Evolutionary conservation across 139 green algal species (phyloP), one percentile per base, ranked within the genome.

Genomic region (Tetraselmis chui): DNA sequence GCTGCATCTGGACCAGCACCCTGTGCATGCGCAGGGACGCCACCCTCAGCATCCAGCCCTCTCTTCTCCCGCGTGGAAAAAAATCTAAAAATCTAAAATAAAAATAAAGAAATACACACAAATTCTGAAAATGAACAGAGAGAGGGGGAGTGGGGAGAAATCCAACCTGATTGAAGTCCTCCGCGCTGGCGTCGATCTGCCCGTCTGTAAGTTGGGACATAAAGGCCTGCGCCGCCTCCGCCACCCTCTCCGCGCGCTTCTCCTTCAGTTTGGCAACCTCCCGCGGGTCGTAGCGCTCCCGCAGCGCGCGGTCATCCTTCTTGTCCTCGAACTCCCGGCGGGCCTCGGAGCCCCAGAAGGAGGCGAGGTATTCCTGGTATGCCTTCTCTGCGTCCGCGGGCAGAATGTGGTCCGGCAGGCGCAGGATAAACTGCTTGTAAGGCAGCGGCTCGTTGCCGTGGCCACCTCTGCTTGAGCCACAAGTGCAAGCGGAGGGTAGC

Each of bases 291-390:
- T 86, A 90, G 28, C 75, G 83, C 31, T 78, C 78, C 27, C 85
- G 80, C 75, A 91, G 80, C 85, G 29, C 76, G 2, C 86, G 75
- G 30, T 90, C 80, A 1, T 59, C 59, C 83, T 92, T 93, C 30
- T 83, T 78, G 29, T 85, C 80, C 86, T 93, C 90, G 84, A 91
- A 93, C 77, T 89, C 83, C 1, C 87, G 85, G n/a, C 86, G 83
- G 30, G 84, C 80, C 32, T 80, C 78, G 27, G 90, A 90, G n/a
- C 92, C 92, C 79, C 89, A 95, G 86, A 86, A 95, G 28, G 85
- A 81, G 1, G 90, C 84, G 45, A 93, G 82, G 86, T 96, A 95
- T 2, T 79, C 28, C 27, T 92, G 75, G 84, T 92, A 96, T 74
- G 88, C 81, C 58, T 78, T 32, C 77, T 93, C 88, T 1, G 93